Conservation (phyloP, 768 basidiomycete species). For the Tephrocybe sp. region DNA sequence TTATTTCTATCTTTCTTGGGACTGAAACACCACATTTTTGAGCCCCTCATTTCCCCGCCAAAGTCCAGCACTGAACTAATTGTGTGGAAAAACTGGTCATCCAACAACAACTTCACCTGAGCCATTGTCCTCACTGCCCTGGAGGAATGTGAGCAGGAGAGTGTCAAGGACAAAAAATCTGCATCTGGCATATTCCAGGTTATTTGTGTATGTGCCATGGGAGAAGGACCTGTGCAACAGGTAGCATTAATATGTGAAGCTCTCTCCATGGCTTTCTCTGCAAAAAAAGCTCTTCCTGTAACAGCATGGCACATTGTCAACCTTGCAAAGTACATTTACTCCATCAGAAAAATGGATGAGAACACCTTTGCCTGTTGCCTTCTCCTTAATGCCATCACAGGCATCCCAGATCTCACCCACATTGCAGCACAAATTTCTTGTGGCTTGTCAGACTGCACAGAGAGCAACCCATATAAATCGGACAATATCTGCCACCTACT, state of each 20-base stretch:
- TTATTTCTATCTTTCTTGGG: too few relatives aligned
- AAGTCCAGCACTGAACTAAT: too few relatives aligned
- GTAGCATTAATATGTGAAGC: not conserved
- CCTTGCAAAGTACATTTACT: constrained; percentile 1
- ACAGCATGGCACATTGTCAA: constrained; percentile 6
- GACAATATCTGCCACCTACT: not conserved
- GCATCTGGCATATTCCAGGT: not conserved
- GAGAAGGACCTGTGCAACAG: not conserved
- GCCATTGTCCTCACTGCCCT: too few relatives aligned
- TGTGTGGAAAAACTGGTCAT: too few relatives aligned
- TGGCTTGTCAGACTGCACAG: constrained; percentile 10
- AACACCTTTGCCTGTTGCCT: constrained; percentile 10
- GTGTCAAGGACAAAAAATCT: not conserved
- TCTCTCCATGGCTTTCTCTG: not conserved
- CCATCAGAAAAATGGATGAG: constrained; percentile 6
- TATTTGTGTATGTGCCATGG: not conserved
- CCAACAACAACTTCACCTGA: too few relatives aligned
- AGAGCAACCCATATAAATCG: constrained; percentile 10
- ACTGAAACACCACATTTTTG: too few relatives aligned
- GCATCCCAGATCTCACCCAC: not conserved
- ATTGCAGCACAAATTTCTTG: constrained; percentile 6
- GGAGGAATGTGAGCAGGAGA: not conserved
- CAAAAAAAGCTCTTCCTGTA: not conserved
- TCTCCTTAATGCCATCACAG: not conserved
- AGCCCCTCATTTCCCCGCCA: too few relatives aligned